phyloP scores from a whole-genome alignment of 2,329 filamentous ascomycete genomes.

The Talaromyces sp. region DNA sequence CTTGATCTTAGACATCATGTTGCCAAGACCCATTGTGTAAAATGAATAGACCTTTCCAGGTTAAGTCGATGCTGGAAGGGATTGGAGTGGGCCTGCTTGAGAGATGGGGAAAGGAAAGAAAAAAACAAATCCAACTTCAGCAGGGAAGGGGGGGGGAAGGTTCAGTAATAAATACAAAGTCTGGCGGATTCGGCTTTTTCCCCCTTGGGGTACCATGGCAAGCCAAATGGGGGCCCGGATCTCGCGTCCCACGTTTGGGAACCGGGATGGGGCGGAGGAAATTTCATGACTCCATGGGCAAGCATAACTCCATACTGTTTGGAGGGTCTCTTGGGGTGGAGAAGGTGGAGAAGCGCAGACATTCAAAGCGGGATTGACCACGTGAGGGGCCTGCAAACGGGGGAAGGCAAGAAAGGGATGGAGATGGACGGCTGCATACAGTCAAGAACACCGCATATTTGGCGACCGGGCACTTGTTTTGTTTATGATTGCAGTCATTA shows the following conservation, averaged over 20 bases:
- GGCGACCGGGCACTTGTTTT: no score
- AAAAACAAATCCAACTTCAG: slow-evolving; percentile 8
- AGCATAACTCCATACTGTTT: slow-evolving; percentile 27
- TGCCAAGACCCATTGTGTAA: slow-evolving; percentile 33
- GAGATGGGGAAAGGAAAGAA: slow-evolving; percentile 7
- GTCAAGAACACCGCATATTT: background rate
- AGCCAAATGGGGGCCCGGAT: slow-evolving; percentile 36
- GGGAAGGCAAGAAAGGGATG: background rate
- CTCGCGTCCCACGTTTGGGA: slow-evolving; percentile 28
- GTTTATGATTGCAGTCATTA: background rate
- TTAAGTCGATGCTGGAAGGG: slow-evolving; percentile 1
- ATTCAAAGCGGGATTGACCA: slow-evolving; percentile 18
- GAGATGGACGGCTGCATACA: background rate
- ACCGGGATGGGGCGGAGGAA: slow-evolving; percentile 25
- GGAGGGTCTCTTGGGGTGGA: slow-evolving; percentile 27
- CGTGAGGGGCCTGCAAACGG: slow-evolving; percentile 18
- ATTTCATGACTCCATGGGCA: slow-evolving; percentile 29
- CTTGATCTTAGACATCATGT: slow-evolving; percentile 35
- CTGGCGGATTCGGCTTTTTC: slow-evolving; percentile 16
- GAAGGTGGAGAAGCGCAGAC: slow-evolving; percentile 25
- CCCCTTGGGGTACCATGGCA: slow-evolving; percentile 30
- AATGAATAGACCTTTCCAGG: slow-evolving; percentile 6
- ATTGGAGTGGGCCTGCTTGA: background rate
- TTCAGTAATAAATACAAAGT: slow-evolving; percentile 28
- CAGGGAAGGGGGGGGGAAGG: slow-evolving; percentile 11